A percentile compares a stretch with the other conserved stretches of the same genome.
Conservation (phyloP, 495 filamentous ascomycete genomes). For the Aspergillus incahuasiensis region DNA sequence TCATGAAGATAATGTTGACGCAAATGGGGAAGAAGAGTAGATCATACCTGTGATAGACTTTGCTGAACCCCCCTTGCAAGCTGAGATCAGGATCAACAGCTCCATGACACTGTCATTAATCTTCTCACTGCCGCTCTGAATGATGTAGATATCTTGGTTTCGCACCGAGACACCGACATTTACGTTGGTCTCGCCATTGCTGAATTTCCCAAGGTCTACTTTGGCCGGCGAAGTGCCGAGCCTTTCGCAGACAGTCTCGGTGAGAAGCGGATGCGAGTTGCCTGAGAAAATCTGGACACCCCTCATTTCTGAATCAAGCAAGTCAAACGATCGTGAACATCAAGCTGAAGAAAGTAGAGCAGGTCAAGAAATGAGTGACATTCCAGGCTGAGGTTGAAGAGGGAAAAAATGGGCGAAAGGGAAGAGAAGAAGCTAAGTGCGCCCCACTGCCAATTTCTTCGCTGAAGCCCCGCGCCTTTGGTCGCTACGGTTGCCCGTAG, state of each 20-base stretch:
- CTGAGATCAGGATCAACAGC: conserved; percentile 96
- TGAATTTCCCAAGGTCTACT: conserved; percentile 64
- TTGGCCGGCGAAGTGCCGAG: conserved; percentile 62
- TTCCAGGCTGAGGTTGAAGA: conserved; percentile 13
- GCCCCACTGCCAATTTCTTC: conserved; percentile 6
- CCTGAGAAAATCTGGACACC: conserved; percentile 68
- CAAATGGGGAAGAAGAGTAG: background rate
- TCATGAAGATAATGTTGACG: no score
- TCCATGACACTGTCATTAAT: conserved; percentile 99
- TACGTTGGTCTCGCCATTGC: conserved; percentile 94
- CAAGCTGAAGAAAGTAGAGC: conserved; percentile 5
- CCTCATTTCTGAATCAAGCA: conserved; percentile 46
- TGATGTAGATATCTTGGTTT: conserved; percentile 97
- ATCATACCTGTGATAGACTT: conserved; percentile 93
- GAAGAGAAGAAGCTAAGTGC: conserved; percentile 8
- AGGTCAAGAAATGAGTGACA: conserved; percentile 11
- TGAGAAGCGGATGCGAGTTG: conserved; percentile 62
- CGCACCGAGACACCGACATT: conserved; percentile 89
- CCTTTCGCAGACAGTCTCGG: conserved; percentile 68
- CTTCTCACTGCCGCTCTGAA: conserved; percentile 92
- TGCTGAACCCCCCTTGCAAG: conserved; percentile 94
- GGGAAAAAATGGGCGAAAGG: background rate
- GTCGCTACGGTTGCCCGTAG: background rate
- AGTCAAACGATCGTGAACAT: conserved; percentile 18
- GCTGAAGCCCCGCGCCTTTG: background rate